phyloP scores from a whole-genome alignment of 768 basidiomycete genomes.

The Pilatotrama ljubarskyi region DNA sequence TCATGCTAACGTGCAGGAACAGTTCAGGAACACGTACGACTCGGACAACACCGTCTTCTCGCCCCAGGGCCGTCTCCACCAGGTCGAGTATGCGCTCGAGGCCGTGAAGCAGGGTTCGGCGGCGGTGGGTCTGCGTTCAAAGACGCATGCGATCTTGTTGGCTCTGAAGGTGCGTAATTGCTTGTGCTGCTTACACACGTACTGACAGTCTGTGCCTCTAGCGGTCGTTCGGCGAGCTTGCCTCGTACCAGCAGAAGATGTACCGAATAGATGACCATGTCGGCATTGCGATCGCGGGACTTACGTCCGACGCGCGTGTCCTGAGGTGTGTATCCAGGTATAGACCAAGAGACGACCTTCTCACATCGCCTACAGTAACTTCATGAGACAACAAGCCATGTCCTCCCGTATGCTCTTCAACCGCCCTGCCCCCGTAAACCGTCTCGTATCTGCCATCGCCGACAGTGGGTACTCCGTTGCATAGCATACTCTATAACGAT shows the following conservation, averaged over 20 bases:
- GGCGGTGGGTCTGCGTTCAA: conserved; percentile 94
- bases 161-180: conserved; percentile 76
- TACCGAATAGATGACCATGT: conserved; percentile 99
- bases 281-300: conserved; percentile 98
- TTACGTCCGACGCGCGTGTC: conserved; percentile 97
- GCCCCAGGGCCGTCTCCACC: conserved; percentile 94
- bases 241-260: conserved; percentile 99
- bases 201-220: conserved; percentile 35
- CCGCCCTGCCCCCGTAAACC: conserved; percentile 90
- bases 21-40: conserved; percentile 98
- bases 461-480: conserved; percentile 67
- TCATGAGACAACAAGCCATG: conserved; percentile 99
- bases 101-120: conserved; percentile 99
- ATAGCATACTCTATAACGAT: neutral
- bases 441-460: conserved; percentile 90
- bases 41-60: conserved; percentile 98
- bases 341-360: neutral
- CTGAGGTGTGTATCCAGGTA: conserved; percentile 63
- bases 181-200: neutral
- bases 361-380: conserved; percentile 63
- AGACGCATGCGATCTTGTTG: conserved; percentile 90
- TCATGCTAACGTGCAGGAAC: conserved; percentile 5
- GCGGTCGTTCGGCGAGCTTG: conserved; percentile 97
- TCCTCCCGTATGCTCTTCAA: conserved; percentile 93
- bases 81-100: conserved; percentile 98